Evolutionary conservation across 2,329 filamentous ascomycete genomes (phyloP), one percentile per base, ranked within the genome.

Genomic region (Alternaria sp.): DNA sequence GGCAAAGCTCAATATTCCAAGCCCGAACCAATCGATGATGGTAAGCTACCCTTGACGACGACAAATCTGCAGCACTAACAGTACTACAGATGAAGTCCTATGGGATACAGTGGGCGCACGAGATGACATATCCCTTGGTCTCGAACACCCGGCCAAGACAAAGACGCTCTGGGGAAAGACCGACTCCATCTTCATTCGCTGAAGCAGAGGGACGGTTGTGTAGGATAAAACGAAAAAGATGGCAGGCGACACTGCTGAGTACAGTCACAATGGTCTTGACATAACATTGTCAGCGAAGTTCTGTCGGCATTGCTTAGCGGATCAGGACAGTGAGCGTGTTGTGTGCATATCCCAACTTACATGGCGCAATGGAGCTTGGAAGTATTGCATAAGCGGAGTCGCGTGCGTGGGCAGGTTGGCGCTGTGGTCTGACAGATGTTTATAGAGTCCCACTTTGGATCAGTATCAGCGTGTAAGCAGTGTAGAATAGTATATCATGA

Each of bases 21-120:
- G 74, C 91, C 93, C 26, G 86, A 88, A 61, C 96, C 96, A 81
- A 83, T 99, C 47, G 88, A 90, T 68, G 95, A 98, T 81, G 93
- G 94, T 97, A 82, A 84, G 89, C 78, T 11, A 22, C 36, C 22
- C n/a, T 1, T 16, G 8, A n/a, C 7, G 16, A 11, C n/a, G 11
- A 5, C 5, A n/a, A 4, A 22, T 22, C 22, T 26, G 30, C 44
- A 51, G 12, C 49, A 51, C 65, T 70, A 52, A 75, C 49, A 3
- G 24, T 8, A 51, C 5, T 8, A 22, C 66, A 83, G 82, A 84
- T 41, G 81, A 84, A 26, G 73, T 84, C 26, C 67, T 84, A 3
- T 80, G 77, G 59, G 81, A 84, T 42, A 79, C 80, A 52, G 59
- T 82, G 44, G 71, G 62, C 39, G 52, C 66, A 18, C 70, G 76